Evolutionary conservation across 192 early-diverging fungal species (phyloP).

Genomic region (Chytriomyces confervae): DNA sequence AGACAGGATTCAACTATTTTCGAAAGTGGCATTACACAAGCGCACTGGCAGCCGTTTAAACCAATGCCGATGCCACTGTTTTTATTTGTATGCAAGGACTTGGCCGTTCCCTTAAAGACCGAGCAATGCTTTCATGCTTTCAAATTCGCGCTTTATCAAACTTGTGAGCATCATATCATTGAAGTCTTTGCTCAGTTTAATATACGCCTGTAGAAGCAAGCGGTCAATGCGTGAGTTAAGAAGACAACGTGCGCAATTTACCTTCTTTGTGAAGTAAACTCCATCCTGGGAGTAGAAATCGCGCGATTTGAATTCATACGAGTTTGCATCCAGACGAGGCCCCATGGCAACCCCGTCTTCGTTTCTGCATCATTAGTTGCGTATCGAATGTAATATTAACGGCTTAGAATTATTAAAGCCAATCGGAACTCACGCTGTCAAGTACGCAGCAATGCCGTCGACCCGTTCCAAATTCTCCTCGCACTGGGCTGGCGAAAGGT

Average conservation of each 20-base stretch:
- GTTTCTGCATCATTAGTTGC: conserved; percentile 11
- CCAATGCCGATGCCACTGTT: too few species aligned
- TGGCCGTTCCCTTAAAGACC: conserved; percentile 7
- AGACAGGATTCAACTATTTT: too few species aligned
- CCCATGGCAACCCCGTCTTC: conserved; percentile 32
- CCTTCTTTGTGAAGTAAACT: conserved; percentile 17
- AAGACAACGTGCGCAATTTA: not conserved
- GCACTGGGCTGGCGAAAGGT: not conserved
- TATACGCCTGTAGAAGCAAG: conserved; percentile 43
- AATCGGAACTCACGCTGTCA: conserved; percentile 28
- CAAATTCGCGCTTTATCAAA: conserved; percentile 53
- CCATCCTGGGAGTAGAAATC: conserved; percentile 27
- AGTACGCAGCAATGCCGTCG: conserved; percentile 35
- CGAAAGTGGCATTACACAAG: too few species aligned
- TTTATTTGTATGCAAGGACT: not conserved
- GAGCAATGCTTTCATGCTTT: conserved; percentile 30
- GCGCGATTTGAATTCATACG: conserved; percentile 27
- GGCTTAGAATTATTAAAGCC: not conserved
- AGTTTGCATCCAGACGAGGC: conserved; percentile 31
- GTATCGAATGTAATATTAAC: not conserved
- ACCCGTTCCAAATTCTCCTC: conserved; percentile 40
- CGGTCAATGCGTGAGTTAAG: too few species aligned
- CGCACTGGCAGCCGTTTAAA: too few species aligned
- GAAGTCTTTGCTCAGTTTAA: conserved; percentile 54
- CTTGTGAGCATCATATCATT: conserved; percentile 39